Percentiles rank a stretch among this genome's conserved stretches.
Conservation (phyloP, 2,329 filamentous ascomycete genomes). For the Colletotrichum tofieldiae region DNA sequence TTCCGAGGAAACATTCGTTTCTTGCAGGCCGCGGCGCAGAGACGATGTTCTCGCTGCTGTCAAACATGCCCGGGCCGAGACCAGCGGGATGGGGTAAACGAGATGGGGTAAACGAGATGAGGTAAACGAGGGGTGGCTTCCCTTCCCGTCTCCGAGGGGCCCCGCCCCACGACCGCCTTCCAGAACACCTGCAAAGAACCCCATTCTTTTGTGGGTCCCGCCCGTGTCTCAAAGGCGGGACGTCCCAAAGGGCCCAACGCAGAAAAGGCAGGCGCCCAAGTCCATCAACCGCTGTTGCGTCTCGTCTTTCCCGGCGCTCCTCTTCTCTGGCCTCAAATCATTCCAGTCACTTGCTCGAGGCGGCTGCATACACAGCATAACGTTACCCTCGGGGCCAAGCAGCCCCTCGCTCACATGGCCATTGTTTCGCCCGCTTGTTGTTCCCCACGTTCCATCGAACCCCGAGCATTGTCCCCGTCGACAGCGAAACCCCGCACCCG, state of each 20-base stretch:
- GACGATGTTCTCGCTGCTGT: not conserved
- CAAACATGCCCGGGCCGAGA: not conserved
- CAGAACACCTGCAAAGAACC: not conserved
- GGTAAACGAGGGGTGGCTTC: no score
- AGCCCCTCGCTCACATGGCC: conserved; percentile 24
- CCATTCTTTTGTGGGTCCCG: not conserved
- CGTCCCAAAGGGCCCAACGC: not conserved
- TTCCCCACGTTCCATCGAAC: conserved; percentile 7
- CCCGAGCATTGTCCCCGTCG: conserved; percentile 1
- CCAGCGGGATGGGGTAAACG: not conserved
- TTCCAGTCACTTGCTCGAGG: not conserved
- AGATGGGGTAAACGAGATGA: no score
- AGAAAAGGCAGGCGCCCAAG: not conserved
- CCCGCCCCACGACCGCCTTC: not conserved
- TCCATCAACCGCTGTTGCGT: not conserved
- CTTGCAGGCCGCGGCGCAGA: not conserved
- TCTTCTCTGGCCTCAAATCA: conserved; percentile 9
- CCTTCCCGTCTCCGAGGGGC: conserved; percentile 14
- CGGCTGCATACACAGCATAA: not conserved
- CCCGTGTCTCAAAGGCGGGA: conserved; percentile 2
- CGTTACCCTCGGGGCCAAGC: not conserved
- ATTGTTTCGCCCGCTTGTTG: conserved; percentile 1
- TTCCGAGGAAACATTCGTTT: conserved; percentile 2
- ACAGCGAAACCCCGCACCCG: conserved; percentile 30
- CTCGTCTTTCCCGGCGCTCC: not conserved